phyloP scores from a whole-genome alignment of 2,329 filamentous ascomycete species.

The Fusarium avenaceum region DNA sequence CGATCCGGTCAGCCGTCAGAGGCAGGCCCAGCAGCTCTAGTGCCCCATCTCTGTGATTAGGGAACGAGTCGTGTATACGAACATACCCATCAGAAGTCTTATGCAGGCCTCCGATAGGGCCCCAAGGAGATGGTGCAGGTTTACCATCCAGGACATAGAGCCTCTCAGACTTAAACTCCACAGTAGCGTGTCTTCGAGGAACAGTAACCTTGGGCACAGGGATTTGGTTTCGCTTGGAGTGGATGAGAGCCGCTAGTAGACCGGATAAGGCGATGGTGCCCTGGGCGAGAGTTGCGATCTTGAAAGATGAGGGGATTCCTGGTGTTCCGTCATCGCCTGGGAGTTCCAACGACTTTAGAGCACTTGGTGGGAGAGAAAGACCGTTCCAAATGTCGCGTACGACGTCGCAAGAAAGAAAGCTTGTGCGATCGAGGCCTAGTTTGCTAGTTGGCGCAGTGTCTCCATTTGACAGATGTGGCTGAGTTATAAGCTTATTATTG shows the following conservation, averaged over 20 bases:
- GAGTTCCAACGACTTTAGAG: background rate
- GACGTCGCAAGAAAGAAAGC: background rate
- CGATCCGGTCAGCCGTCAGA: background rate
- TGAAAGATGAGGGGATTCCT: background rate
- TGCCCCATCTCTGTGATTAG: background rate
- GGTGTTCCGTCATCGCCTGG: background rate
- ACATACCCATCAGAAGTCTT: constrained; percentile 1
- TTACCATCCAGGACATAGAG: background rate
- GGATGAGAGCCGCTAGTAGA: background rate
- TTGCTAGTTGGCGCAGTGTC: background rate
- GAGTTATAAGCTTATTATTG: too few relatives aligned
- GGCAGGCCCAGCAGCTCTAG: background rate
- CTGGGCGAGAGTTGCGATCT: background rate
- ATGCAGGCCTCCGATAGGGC: background rate
- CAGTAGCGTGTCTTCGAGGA: background rate
- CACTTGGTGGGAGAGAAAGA: background rate
- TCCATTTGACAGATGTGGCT: background rate
- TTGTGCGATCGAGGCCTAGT: background rate
- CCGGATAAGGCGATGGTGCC: background rate
- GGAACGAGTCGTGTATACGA: constrained; percentile 8
- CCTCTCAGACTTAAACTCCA: constrained; percentile 3
- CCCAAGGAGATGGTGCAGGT: background rate
- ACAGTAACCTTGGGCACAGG: background rate
- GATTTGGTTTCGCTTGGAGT: background rate
- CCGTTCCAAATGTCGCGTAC: background rate